A percentile compares a stretch with the other conserved stretches of the same genome.
Conservation (phyloP, 768 basidiomycete genomes). For the Lentinula detonsa region DNA sequence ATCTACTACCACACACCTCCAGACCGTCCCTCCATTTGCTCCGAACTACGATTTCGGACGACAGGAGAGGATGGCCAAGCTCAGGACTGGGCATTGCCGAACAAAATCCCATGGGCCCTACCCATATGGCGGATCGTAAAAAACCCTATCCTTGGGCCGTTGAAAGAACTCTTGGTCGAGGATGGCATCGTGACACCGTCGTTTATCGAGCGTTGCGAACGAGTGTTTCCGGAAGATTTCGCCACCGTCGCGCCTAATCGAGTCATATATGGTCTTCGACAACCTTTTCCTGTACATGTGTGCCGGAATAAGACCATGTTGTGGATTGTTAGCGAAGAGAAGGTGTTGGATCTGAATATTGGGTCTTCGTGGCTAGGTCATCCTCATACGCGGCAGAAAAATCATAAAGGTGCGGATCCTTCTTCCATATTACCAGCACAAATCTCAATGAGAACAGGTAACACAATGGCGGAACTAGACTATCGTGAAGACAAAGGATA, state of each 20-base stretch:
- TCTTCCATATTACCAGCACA: neutral
- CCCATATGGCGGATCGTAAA: slow-evolving; percentile 3
- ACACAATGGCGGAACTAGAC: neutral
- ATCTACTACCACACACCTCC: neutral
- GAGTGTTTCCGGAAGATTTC: neutral
- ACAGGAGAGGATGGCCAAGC: neutral
- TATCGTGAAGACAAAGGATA: neutral
- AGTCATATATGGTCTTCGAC: slow-evolving; percentile 1
- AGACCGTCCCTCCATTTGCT: neutral
- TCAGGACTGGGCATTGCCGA: slow-evolving; percentile 1
- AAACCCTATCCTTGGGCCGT: neutral
- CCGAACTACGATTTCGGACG: neutral
- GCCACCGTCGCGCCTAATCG: neutral
- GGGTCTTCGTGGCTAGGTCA: slow-evolving; percentile 1
- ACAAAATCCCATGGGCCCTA: slow-evolving; percentile 3
- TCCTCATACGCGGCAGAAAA: neutral
- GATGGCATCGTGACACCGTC: neutral
- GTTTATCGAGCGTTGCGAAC: slow-evolving; percentile 3
- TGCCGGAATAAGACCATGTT: neutral
- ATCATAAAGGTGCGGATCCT: neutral
- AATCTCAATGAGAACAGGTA: neutral
- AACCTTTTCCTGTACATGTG: slow-evolving; percentile 1
- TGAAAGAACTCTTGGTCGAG: neutral
- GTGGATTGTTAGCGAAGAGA: slow-evolving; percentile 3
- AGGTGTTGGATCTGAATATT: slow-evolving; percentile 4